phyloP scores from a whole-genome alignment of 768 basidiomycete genomes.

The Phlebiopsis flavidoalba region DNA sequence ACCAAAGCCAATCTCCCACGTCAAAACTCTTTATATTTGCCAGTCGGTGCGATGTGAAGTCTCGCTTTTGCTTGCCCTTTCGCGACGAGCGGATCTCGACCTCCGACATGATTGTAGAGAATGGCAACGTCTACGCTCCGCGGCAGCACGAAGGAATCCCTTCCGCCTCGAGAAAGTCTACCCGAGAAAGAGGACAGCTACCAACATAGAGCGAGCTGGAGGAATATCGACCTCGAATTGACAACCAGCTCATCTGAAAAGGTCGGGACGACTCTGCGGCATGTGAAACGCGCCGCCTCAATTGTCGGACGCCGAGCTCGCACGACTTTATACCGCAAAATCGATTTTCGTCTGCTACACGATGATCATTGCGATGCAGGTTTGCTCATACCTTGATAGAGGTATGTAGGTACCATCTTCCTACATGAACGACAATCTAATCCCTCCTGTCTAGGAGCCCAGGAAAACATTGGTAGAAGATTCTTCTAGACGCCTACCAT shows the following conservation, averaged over 20 bases:
- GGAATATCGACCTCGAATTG: not conserved
- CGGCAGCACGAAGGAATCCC: not conserved
- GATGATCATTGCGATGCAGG: slow-evolving; percentile 25
- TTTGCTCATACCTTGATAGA: slow-evolving; percentile 24
- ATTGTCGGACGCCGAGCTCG: slow-evolving; percentile 46
- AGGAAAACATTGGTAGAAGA: not conserved
- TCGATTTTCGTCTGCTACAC: slow-evolving; percentile 27
- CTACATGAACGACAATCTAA: not conserved
- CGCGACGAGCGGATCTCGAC: not conserved
- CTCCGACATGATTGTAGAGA: not conserved
- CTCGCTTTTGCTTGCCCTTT: not conserved
- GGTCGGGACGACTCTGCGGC: no score
- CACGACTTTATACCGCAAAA: slow-evolving; percentile 13
- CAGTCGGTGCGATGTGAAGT: no score
- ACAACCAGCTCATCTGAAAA: not conserved
- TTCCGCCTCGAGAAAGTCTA: not conserved
- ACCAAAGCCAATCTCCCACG: no score
- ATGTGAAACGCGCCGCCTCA: slow-evolving; percentile 26
- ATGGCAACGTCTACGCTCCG: not conserved
- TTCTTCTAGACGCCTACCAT: not conserved
- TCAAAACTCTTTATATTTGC: no score
- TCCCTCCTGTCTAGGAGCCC: not conserved
- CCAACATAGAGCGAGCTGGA: not conserved
- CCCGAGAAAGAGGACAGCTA: no score
- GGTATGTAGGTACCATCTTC: slow-evolving; percentile 11